Evolutionary conservation across 2,329 filamentous ascomycete genomes (phyloP), one percentile per base, ranked within the genome.

Genomic region (Drechslera avenae): DNA sequence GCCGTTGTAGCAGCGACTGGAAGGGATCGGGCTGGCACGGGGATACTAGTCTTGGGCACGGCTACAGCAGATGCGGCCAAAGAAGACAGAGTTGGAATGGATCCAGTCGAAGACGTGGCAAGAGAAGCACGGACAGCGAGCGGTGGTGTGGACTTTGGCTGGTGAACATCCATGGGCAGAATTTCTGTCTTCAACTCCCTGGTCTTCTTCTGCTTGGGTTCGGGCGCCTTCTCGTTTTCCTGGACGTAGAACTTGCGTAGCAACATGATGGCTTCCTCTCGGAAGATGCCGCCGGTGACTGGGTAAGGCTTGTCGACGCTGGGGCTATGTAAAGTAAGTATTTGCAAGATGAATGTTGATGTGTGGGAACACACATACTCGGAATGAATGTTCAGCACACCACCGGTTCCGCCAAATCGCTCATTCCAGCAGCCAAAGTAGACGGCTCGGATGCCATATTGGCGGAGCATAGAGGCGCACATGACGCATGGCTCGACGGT

Each of bases 401-500:
- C 93, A 1, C 94, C 94, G 13, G 91, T 96, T 26, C 95, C 94
- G 6, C 94, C 94, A 76, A 99, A 99, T 50, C 95, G 90, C 77
- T 99, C 94, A 73, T 99, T 99, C 64, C 89, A 85, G 52, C 92
- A 96, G 4, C 94, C 95, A 73, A 94, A 99, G 74, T 93, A 97
- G 26, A 99, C 94, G 60, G 88, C 88, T 56, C 88, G 85, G 73
- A 99, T 91, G 12, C 86, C 84, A 59, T 95, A 87, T 74, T 99
- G 95, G 43, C 91, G 86, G 42, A 99, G 82, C 45, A 95, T 85
- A 5, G 91, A 95, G 10, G 94, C 94, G 71, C 94, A 99, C 94
- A 99, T 99, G 77, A 99, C 91, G 73, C 94, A 99, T 4, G 94
- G 94, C 76, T 99, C 95, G 46, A 99, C 93, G 0, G 94, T 99